phyloP scores from a whole-genome alignment of 208 protist genomes.

The Acanthamoeba triangularis region DNA sequence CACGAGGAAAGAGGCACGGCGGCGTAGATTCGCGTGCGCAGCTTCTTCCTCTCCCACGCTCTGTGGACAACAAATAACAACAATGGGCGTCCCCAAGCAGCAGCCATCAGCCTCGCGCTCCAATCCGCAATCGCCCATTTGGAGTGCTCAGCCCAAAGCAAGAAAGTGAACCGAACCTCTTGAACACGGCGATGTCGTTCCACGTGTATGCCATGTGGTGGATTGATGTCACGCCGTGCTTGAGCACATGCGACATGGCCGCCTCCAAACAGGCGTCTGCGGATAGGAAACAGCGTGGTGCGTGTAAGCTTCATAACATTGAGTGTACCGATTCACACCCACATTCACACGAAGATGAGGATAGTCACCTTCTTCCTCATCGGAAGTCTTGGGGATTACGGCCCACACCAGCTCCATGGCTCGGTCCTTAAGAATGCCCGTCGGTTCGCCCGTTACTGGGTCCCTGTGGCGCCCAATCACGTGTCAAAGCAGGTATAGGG shows the following conservation, averaged over 20 bases:
- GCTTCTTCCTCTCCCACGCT: neutral
- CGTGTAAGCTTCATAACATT: neutral
- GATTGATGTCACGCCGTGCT: constrained; percentile 75
- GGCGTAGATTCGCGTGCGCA: constrained; percentile 25
- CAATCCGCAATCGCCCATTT: neutral
- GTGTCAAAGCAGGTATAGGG: no score
- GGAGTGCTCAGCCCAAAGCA: neutral
- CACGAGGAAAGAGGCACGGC: constrained; percentile 50
- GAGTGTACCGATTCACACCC: neutral
- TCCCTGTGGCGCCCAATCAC: neutral
- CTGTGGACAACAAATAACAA: neutral
- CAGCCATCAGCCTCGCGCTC: no score
- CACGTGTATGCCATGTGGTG: constrained; percentile 75
- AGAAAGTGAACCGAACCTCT: neutral
- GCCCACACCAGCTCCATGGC: constrained; percentile 75
- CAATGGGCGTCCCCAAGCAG: neutral
- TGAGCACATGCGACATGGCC: constrained; percentile 55
- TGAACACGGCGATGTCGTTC: constrained; percentile 74
- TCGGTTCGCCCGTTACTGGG: neutral
- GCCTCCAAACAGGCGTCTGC: constrained; percentile 7
- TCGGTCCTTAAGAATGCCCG: constrained; percentile 72
- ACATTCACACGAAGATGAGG: no score
- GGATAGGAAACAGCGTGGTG: neutral
- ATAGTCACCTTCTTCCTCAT: constrained; percentile 29
- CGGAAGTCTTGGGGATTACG: neutral